Conservation (phyloP, 306 rosid genomes). For the Acacia acuminata region DNA sequence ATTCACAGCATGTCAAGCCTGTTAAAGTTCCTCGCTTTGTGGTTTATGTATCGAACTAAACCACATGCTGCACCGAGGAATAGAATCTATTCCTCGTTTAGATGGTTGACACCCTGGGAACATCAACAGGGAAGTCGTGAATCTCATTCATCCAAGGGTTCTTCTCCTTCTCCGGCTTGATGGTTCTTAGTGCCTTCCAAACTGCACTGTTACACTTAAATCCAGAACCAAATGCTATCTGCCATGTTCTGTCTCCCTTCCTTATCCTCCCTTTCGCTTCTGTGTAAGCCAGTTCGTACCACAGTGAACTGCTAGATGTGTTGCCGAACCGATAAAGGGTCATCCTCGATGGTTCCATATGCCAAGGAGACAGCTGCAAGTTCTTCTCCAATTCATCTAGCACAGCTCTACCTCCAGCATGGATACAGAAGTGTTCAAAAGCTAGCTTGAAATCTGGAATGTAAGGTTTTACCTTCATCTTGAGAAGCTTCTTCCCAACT, state of each 20-base stretch:
- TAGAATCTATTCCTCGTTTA: constrained; percentile 7
- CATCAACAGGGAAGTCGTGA: constrained; percentile 66
- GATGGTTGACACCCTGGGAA: constrained; percentile 62
- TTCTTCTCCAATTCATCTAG: constrained; percentile 83
- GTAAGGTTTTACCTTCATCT: constrained; percentile 83
- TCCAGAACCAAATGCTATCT: constrained; percentile 90
- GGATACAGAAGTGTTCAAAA: constrained; percentile 84
- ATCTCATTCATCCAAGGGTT: constrained; percentile 83
- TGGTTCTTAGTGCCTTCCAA: constrained; percentile 77
- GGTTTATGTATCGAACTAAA: background rate
- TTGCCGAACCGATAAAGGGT: constrained; percentile 81
- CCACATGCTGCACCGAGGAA: background rate
- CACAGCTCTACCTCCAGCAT: constrained; percentile 85
- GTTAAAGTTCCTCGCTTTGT: background rate
- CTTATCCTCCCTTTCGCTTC: constrained; percentile 82
- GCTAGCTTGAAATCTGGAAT: constrained; percentile 87
- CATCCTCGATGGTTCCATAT: constrained; percentile 96
- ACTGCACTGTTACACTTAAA: constrained; percentile 91
- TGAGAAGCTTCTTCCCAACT: constrained; percentile 71
- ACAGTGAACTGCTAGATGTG: constrained; percentile 86
- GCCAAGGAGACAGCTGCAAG: constrained; percentile 77
- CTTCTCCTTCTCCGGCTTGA: constrained; percentile 72
- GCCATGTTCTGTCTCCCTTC: constrained; percentile 87
- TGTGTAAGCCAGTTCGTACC: constrained; percentile 74
- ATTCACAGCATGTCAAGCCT: background rate